A percentile compares a stretch with the other conserved stretches of the same genome.
Evolutionary conservation across 441 rosid genomes (phyloP).

Genomic region (Geranium incanum): DNA sequence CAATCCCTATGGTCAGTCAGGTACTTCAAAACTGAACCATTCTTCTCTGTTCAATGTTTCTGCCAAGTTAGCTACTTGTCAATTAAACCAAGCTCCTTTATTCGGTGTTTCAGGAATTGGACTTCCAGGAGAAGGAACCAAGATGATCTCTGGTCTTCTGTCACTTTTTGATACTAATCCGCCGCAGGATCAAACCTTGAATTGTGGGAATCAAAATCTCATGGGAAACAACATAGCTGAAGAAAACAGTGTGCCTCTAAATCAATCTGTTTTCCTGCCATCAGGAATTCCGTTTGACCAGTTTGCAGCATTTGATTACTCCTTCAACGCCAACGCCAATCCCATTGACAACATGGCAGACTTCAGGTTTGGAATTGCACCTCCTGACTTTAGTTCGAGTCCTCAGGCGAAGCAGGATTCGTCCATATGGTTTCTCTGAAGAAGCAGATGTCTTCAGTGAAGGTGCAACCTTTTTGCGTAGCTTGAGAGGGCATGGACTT

Average conservation of each 20-base stretch:
- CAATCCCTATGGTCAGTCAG: background rate
- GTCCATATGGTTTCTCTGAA: slow-evolving; percentile 48
- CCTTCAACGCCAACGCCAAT: slow-evolving; percentile 31
- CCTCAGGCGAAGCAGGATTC: slow-evolving; percentile 48
- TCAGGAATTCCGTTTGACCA: slow-evolving; percentile 32
- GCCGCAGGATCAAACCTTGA: slow-evolving; percentile 36
- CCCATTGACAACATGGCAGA: slow-evolving; percentile 24
- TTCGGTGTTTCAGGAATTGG: slow-evolving; percentile 50
- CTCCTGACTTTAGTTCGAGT: slow-evolving; percentile 44
- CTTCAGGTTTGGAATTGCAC: slow-evolving; percentile 35
- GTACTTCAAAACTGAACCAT: slow-evolving; percentile 3
- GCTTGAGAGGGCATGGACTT: too few species aligned
- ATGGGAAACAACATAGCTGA: slow-evolving; percentile 42
- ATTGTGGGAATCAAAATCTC: slow-evolving; percentile 19
- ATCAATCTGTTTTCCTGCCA: slow-evolving; percentile 39
- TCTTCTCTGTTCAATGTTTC: background rate
- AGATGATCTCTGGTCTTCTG: slow-evolving; percentile 68
- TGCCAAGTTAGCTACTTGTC: background rate
- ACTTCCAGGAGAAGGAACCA: slow-evolving; percentile 86
- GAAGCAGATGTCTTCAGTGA: background rate
- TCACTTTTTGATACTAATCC: slow-evolving; percentile 53
- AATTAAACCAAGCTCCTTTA: background rate
- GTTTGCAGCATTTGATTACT: slow-evolving; percentile 37
- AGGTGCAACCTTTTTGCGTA: too few species aligned
- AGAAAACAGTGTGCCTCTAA: slow-evolving; percentile 35